A percentile compares a stretch with the other conserved stretches of the same genome.
These are phyloP conservation scores for Quambalaria eucalypti DNA, from an alignment of 1,284 basidiomycete genomes.

Conservation along the genomic window DNA sequence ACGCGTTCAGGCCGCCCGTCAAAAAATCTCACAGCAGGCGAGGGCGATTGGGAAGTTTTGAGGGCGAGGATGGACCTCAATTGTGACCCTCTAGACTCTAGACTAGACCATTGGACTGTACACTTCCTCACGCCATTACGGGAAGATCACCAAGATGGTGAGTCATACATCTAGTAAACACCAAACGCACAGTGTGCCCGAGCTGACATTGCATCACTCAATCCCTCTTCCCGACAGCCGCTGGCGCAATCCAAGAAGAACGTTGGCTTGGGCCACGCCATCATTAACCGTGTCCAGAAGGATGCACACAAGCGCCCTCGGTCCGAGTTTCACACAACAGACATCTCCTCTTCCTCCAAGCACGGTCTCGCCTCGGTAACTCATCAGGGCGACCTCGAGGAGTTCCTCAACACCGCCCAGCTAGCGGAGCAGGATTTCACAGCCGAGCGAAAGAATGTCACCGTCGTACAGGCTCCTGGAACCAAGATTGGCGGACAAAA, in stretches of 20 bases:
- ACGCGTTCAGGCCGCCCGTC: too few relatives aligned
- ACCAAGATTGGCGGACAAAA: slow-evolving; percentile 17
- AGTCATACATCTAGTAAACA: too few relatives aligned
- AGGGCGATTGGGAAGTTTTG: too few relatives aligned
- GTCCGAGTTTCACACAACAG: slow-evolving; percentile 44
- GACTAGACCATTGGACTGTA: too few relatives aligned
- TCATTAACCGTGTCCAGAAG: slow-evolving; percentile 39
- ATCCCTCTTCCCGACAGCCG: slow-evolving; percentile 15
- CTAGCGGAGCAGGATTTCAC: slow-evolving; percentile 92
- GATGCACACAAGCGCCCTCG: slow-evolving; percentile 27
- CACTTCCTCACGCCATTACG: too few relatives aligned
- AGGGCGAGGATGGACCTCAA: too few relatives aligned
- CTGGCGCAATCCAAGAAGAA: slow-evolving; percentile 42
- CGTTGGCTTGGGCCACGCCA: slow-evolving; percentile 41
- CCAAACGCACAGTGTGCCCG: too few relatives aligned
- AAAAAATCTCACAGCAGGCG: too few relatives aligned
- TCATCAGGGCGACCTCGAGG: slow-evolving; percentile 89
- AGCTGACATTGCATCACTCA: too few relatives aligned
- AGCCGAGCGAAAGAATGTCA: slow-evolving; percentile 87
- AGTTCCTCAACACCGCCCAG: slow-evolving; percentile 89
- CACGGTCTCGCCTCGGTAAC: slow-evolving; percentile 81
- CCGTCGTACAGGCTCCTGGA: slow-evolving; percentile 66
- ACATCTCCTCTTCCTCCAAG: slow-evolving; percentile 50
- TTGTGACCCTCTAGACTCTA: too few relatives aligned
- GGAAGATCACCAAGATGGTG: too few relatives aligned